Percentiles rank a stretch among this genome's conserved stretches.
phyloP scores from a whole-genome alignment of 441 rosid genomes.

The Theobroma grandiflorum region DNA sequence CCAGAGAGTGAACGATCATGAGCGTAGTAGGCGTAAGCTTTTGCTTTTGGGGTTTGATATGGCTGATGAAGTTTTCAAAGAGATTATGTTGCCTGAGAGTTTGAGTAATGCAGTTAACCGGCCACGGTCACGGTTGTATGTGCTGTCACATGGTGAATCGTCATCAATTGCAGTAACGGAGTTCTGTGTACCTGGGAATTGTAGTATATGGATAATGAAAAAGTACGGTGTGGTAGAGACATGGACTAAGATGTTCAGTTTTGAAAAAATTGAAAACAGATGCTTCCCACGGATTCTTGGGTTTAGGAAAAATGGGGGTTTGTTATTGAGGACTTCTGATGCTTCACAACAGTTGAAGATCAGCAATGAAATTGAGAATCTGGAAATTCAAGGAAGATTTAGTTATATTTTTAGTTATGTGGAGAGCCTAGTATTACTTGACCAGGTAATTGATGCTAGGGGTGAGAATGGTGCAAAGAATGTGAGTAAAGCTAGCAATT shows the following conservation, averaged over 20 bases:
- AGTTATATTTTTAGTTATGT: neutral
- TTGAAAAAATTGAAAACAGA: neutral
- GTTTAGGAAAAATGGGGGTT: slow-evolving; percentile 20
- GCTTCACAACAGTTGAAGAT: neutral
- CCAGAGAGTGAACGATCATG: slow-evolving; percentile 3
- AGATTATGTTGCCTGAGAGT: slow-evolving; percentile 28
- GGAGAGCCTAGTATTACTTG: slow-evolving; percentile 15
- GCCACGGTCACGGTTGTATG: neutral
- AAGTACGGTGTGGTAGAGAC: slow-evolving; percentile 23
- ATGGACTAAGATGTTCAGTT: slow-evolving; percentile 22
- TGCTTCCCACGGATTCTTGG: slow-evolving; percentile 16
- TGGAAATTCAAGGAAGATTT: neutral
- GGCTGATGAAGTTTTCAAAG: slow-evolving; percentile 27
- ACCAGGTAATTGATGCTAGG: neutral
- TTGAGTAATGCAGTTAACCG: neutral
- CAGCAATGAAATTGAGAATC: neutral
- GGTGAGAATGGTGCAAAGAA: neutral
- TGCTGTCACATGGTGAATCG: slow-evolving; percentile 20
- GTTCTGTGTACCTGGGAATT: neutral
- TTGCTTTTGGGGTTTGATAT: slow-evolving; percentile 27
- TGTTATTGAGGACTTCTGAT: neutral
- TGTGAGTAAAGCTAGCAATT: neutral
- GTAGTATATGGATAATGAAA: slow-evolving; percentile 30
- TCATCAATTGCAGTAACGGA: slow-evolving; percentile 20
- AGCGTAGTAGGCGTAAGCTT: neutral